phyloP scores from a whole-genome alignment of 345 rosid species.

The Arabis hirsuta region DNA sequence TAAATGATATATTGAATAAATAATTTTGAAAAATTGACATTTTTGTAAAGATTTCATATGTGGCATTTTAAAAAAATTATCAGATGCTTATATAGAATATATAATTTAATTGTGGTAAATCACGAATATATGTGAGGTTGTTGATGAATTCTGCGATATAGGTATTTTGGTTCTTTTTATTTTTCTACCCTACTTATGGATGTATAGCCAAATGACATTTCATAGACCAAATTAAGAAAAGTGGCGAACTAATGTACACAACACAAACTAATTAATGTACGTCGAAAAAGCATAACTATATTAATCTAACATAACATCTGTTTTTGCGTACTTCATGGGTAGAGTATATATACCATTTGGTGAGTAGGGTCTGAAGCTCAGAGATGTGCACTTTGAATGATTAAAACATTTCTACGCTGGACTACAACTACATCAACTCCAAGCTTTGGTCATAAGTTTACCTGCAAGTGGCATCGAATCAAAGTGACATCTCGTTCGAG shows the following conservation, averaged over 20 bases:
- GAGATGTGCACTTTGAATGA: neutral
- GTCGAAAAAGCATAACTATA: too few species aligned
- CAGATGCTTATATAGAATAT: constrained; percentile 12
- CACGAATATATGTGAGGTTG: constrained; percentile 9
- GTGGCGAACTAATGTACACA: constrained; percentile 12
- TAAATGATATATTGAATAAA: too few species aligned
- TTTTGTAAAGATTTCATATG: too few species aligned
- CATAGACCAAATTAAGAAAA: constrained; percentile 5
- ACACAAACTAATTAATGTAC: neutral
- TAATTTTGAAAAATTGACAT: too few species aligned
- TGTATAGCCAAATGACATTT: constrained; percentile 17
- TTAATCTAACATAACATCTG: neutral
- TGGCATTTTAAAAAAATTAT: neutral
- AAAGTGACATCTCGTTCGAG: constrained; percentile 20
- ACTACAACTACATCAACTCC: constrained; percentile 1
- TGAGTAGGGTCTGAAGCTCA: constrained; percentile 10
- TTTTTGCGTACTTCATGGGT: neutral
- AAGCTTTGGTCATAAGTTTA: constrained; percentile 15
- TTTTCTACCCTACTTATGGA: neutral
- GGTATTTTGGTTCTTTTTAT: constrained; percentile 2
- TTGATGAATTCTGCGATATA: constrained; percentile 5
- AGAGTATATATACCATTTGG: neutral
- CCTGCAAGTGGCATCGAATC: constrained; percentile 21
- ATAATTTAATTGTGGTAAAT: neutral
- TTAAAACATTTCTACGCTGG: neutral